Base-by-base conservation (phyloP, 2,329 filamentous ascomycete species). In the Metarhizium humberi region DNA sequence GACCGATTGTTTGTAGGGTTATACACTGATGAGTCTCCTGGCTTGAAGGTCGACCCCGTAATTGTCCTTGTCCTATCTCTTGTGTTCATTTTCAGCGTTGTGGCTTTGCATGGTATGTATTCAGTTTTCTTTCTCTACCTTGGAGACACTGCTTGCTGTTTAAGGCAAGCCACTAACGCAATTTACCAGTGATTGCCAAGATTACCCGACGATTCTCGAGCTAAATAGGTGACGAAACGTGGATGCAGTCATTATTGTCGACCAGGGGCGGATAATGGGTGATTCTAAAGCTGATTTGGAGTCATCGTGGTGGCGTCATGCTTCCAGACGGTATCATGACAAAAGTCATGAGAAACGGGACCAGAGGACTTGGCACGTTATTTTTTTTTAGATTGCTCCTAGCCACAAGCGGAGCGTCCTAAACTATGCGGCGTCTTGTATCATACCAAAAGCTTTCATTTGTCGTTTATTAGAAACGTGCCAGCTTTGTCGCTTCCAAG, bases 81-180 rank as follows among this genome's bases (percentile, higher is more conserved):
- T 66, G 94, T 95, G 60, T 99, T 99, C 75, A 99, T 99, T 75
- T 96, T 99, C 78, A 94, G 88, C 69, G 94, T 99, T 69, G 94
- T 99, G 68, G 92, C 91, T 64, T 81, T 99, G 69, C 94, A 99
- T 78, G 52, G 57, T 58, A 55, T 20, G 51, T 57, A 25, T 14
- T 38, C 20, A 32, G 32, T 16, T n/a, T 13, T 29, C 4, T 25
- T n/a, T 14, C 13, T 2, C 18, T 45, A 6, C 45, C 25, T 8
- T 3, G 11, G 10, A 30, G 20, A 3, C 20, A 13, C 11, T 30
- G 18, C 7, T 48, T 16, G n/a, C 18, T 34, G 20, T 34, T n/a
- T n/a, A 30, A 40, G 16, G 7, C 7, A 51, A 3, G n/a, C 18
- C 2, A 36, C 63, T 69, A 63, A 67, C 57, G 3, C 6, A n/a